A percentile compares a stretch with the other conserved stretches of the same genome.
Evolutionary conservation across 2,329 filamentous ascomycete genomes (phyloP).

Genomic region (Trichophyton rubrum): DNA sequence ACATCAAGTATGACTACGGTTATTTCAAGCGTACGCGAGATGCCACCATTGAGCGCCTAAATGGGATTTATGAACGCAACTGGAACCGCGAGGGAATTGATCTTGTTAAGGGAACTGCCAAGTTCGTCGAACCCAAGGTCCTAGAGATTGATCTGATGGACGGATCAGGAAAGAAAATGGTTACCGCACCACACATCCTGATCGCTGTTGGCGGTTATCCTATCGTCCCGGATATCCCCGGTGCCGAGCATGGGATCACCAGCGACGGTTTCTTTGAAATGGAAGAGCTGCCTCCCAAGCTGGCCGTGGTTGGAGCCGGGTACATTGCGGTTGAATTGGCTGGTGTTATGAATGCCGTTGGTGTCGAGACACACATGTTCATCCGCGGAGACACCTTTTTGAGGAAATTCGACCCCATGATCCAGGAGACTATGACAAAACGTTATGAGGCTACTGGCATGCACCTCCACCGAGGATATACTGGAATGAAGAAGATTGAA

Average conservation of each 20-base stretch:
- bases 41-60: slow-evolving; percentile 33
- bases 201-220: slow-evolving; percentile 39
- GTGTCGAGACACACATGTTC: slow-evolving; percentile 41
- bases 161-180: slow-evolving; percentile 27
- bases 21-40: slow-evolving; percentile 39
- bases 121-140: slow-evolving; percentile 33
- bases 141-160: slow-evolving; percentile 35
- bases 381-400: slow-evolving; percentile 38
- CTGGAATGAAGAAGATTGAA: slow-evolving; percentile 37
- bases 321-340: slow-evolving; percentile 42
- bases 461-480: slow-evolving; percentile 36
- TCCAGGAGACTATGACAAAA: slow-evolving; percentile 40
- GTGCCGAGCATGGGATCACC: slow-evolving; percentile 39
- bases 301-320: slow-evolving; percentile 40
- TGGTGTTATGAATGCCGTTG: slow-evolving; percentile 38
- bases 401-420: slow-evolving; percentile 42
- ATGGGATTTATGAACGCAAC: slow-evolving; percentile 39
- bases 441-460: slow-evolving; percentile 40
- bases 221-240: slow-evolving; percentile 32
- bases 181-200: slow-evolving; percentile 36
- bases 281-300: slow-evolving; percentile 38
- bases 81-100: slow-evolving; percentile 40
- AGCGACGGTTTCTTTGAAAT: slow-evolving; percentile 42
- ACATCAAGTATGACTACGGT: slow-evolving; percentile 33
- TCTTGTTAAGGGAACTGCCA: slow-evolving; percentile 37